phyloP scores from a whole-genome alignment of 208 protist genomes.

The Wallacemonas sp. region DNA sequence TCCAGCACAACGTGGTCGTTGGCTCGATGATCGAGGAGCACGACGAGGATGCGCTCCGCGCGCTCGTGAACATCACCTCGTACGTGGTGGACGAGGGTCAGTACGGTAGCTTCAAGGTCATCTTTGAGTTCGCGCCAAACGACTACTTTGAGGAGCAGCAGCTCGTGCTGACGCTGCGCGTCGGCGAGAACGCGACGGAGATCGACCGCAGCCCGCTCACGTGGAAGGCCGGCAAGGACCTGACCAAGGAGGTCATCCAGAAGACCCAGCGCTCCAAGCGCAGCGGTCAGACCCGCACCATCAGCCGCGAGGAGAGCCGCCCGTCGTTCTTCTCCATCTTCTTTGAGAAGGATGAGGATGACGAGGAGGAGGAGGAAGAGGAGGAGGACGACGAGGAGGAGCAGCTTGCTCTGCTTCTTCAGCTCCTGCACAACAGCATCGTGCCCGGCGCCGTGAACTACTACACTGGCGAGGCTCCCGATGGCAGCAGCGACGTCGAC shows the following conservation, averaged over 20 bases:
- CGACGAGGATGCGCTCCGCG: conserved; percentile 70
- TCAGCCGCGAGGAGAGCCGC: conserved; percentile 44
- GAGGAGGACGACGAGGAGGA: conserved; percentile 55
- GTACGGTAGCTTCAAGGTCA: conserved; percentile 68
- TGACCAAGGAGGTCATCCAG: conserved; percentile 54
- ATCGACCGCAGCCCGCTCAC: conserved; percentile 65
- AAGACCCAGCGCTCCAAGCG: conserved; percentile 65
- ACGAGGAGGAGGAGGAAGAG: conserved; percentile 32
- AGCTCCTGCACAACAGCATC: conserved; percentile 68
- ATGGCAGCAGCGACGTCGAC: conserved; percentile 73
- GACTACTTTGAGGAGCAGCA: conserved; percentile 73
- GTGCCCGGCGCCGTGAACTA: conserved; percentile 78
- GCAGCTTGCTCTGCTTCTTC: conserved; percentile 39
- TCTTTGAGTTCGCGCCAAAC: conserved; percentile 86
- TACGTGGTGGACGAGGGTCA: conserved; percentile 48
- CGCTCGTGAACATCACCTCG: conserved; percentile 67
- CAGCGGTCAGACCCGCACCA: conserved; percentile 44
- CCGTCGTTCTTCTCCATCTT: conserved; percentile 87
- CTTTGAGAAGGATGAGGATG: conserved; percentile 36
- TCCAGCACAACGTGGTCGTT: conserved; percentile 73
- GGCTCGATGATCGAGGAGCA: conserved; percentile 66
- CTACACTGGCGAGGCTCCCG: conserved; percentile 88
- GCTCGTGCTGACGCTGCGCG: conserved; percentile 58
- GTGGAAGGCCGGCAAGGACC: conserved; percentile 83
- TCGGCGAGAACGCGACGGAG: conserved; percentile 38